Evolutionary conservation across 2,329 filamentous ascomycete genomes (phyloP).

Genomic region (Colletotrichum tropicale): DNA sequence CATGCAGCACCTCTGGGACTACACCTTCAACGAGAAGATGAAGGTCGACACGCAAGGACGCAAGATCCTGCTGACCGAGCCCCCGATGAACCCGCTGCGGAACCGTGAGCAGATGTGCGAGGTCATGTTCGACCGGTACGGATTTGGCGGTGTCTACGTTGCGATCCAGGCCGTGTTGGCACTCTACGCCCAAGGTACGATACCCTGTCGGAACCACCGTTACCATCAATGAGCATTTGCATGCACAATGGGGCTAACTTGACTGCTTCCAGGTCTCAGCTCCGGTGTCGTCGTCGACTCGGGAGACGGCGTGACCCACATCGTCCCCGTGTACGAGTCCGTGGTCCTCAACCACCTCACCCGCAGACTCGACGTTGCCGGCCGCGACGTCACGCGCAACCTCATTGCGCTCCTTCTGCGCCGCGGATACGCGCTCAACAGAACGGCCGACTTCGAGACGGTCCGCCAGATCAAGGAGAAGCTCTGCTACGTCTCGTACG

Average conservation of each 20-base stretch:
- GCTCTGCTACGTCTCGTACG: slow-evolving; percentile 98
- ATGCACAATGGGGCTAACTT: neutral
- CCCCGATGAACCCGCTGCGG: slow-evolving; percentile 95
- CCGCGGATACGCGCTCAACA: slow-evolving; percentile 94
- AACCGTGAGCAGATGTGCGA: slow-evolving; percentile 98
- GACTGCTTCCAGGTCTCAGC: slow-evolving; percentile 67
- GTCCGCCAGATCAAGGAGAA: slow-evolving; percentile 99
- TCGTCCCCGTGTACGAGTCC: slow-evolving; percentile 97
- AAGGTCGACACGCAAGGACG: slow-evolving; percentile 86
- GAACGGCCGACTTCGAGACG: slow-evolving; percentile 98
- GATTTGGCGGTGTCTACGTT: slow-evolving; percentile 95
- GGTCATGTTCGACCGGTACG: slow-evolving; percentile 98
- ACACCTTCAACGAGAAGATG: slow-evolving; percentile 98
- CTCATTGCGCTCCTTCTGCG: slow-evolving; percentile 93
- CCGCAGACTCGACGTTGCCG: slow-evolving; percentile 90
- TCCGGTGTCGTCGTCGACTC: slow-evolving; percentile 98
- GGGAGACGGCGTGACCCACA: slow-evolving; percentile 97
- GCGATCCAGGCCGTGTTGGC: slow-evolving; percentile 97
- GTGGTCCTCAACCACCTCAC: slow-evolving; percentile 98
- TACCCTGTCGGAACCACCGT: neutral
- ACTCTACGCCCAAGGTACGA: slow-evolving; percentile 89
- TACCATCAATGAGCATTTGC: neutral
- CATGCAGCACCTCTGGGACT: slow-evolving; percentile 99
- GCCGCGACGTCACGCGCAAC: slow-evolving; percentile 97
- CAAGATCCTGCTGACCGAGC: slow-evolving; percentile 97